Evolutionary conservation across 305 asterid species (phyloP).

Genomic region (Fraxinus greggii): DNA sequence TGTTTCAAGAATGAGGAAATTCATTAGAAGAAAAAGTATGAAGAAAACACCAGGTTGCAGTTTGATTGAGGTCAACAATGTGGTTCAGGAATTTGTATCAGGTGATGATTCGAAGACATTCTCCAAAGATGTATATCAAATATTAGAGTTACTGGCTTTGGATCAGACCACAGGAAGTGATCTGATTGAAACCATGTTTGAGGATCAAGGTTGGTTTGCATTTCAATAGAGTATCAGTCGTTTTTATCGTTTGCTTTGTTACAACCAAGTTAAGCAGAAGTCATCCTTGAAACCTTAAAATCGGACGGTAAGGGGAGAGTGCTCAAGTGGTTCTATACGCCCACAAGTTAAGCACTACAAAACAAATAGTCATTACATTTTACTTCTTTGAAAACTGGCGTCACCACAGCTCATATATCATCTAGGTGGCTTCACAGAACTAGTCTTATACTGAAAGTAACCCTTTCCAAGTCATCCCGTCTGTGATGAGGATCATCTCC

Average conservation of each 20-base stretch:
- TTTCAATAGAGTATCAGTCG: neutral
- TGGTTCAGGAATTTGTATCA: slow-evolving; percentile 62
- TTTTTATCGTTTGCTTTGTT: neutral
- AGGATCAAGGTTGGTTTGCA: neutral
- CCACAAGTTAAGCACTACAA: neutral
- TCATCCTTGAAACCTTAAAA: neutral
- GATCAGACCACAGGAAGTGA: slow-evolving; percentile 43
- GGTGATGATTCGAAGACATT: slow-evolving; percentile 63
- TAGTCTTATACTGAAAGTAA: neutral
- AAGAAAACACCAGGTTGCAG: slow-evolving; percentile 78
- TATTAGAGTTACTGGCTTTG: slow-evolving; percentile 42
- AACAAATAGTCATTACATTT: neutral
- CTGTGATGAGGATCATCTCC: neutral
- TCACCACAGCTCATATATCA: neutral
- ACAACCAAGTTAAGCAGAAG: neutral
- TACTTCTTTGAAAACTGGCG: neutral
- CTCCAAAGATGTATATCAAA: slow-evolving; percentile 36
- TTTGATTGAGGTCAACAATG: slow-evolving; percentile 56
- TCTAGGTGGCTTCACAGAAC: neutral
- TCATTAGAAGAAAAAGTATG: slow-evolving; percentile 63
- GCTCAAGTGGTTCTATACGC: neutral
- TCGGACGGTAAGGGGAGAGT: neutral
- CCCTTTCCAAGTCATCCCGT: neutral
- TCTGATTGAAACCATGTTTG: slow-evolving; percentile 24
- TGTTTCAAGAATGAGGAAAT: slow-evolving; percentile 65